Percentiles rank a stretch among this genome's conserved stretches.
Conservation (phyloP, 257 asterid species). For the Rhazya stricta region DNA sequence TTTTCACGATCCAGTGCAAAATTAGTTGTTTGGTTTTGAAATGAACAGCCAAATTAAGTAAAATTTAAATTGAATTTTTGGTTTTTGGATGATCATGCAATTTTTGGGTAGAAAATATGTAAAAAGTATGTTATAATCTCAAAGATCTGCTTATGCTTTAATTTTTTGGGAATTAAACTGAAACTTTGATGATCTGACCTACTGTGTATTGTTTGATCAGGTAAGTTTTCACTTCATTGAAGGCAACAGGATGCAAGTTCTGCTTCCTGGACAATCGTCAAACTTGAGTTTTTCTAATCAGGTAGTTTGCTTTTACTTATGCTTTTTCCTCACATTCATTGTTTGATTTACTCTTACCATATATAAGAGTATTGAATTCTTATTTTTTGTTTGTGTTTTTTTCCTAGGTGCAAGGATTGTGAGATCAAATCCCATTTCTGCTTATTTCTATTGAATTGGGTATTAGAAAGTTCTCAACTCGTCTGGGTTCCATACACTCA, state of each 20-base stretch:
- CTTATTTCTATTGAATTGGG: slow-evolving; percentile 38
- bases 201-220: slow-evolving; percentile 18
- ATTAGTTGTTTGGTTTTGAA: background rate
- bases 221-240: background rate
- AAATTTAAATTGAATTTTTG: slow-evolving; percentile 7
- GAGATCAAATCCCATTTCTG: slow-evolving; percentile 34
- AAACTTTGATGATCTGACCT: slow-evolving; percentile 15
- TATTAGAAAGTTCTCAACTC: slow-evolving; percentile 15
- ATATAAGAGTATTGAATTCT: slow-evolving; percentile 1
- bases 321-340: background rate
- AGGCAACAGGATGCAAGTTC: slow-evolving; percentile 12
- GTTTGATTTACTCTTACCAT: background rate
- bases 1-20: slow-evolving; percentile 13
- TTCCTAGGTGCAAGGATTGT: slow-evolving; percentile 29
- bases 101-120: background rate
- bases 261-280: background rate
- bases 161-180: background rate
- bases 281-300: slow-evolving; percentile 11
- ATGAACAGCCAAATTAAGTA: slow-evolving; percentile 13
- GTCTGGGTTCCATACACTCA: slow-evolving; percentile 5
- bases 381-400: slow-evolving; percentile 13
- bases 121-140: background rate
- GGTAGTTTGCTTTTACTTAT: slow-evolving; percentile 11
- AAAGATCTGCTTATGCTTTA: background rate
- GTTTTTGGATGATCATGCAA: slow-evolving; percentile 13